A percentile compares a stretch with the other conserved stretches of the same genome.
phyloP scores from a whole-genome alignment of 2,329 filamentous ascomycete genomes.

The Hirsutella rhossiliensis region DNA sequence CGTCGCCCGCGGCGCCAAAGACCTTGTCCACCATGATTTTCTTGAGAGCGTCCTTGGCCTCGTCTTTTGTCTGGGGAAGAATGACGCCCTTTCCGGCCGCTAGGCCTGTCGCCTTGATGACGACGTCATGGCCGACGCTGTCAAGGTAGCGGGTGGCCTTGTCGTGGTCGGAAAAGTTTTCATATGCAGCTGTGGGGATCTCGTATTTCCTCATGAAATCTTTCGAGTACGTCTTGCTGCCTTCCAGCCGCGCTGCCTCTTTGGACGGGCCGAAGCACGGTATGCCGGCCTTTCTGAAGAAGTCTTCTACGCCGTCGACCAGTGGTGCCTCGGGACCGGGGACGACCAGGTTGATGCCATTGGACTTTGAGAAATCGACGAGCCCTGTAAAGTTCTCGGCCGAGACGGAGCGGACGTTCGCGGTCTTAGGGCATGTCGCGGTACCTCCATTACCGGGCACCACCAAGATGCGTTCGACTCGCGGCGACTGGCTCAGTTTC shows the following conservation, averaged over 20 bases:
- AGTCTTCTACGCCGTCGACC: conserved; percentile 77
- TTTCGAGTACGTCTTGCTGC: conserved; percentile 94
- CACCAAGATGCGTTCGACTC: conserved; percentile 61
- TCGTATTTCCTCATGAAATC: conserved; percentile 90
- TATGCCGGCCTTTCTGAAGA: conserved; percentile 65
- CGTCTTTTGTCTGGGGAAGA: conserved; percentile 67
- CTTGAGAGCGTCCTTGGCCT: conserved; percentile 70
- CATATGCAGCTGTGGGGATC: conserved; percentile 84
- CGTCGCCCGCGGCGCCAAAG: conserved; percentile 76
- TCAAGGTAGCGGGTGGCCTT: conserved; percentile 65
- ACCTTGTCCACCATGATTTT: conserved; percentile 84
- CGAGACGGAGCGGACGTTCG: conserved; percentile 58
- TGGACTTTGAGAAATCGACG: conserved; percentile 60
- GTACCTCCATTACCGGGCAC: conserved; percentile 84
- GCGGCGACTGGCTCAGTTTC: conserved; percentile 77
- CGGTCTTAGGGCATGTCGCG: conserved; percentile 53
- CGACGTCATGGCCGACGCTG: conserved; percentile 56
- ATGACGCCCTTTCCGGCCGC: conserved; percentile 95
- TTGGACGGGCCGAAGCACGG: conserved; percentile 77
- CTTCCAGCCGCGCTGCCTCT: conserved; percentile 80
- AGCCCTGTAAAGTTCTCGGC: conserved; percentile 69
- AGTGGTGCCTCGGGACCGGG: conserved; percentile 90
- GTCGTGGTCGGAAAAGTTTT: conserved; percentile 74
- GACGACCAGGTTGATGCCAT: conserved; percentile 70
- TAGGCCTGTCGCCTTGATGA: conserved; percentile 88